Evolutionary conservation across 441 rosid species (phyloP).

Genomic region (Viola pubescens): DNA sequence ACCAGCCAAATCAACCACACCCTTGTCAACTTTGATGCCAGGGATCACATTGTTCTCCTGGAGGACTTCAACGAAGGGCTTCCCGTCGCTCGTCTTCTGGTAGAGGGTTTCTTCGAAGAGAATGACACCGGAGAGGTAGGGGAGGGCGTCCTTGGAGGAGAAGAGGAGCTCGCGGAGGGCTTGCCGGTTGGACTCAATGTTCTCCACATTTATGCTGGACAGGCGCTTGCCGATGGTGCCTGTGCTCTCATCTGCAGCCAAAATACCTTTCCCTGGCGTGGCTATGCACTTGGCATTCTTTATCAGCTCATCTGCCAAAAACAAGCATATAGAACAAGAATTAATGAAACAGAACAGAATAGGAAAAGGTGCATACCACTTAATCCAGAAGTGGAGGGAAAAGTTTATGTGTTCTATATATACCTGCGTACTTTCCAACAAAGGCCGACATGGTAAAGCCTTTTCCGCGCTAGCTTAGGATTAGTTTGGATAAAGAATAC

Average conservation of each 20-base stretch:
- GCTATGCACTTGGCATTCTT: conserved; percentile 88
- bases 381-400: neutral
- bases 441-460: conserved; percentile 66
- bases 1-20: conserved; percentile 74
- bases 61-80: conserved; percentile 76
- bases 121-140: conserved; percentile 81
- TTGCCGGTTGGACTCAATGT: conserved; percentile 87
- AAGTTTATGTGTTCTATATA: neutral
- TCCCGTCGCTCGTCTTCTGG: conserved; percentile 68
- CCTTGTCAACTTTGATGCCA: conserved; percentile 94
- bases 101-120: conserved; percentile 92
- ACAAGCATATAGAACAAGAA: neutral
- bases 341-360: neutral
- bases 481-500: conserved; percentile 16
- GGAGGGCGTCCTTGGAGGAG: conserved; percentile 56
- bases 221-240: conserved; percentile 97
- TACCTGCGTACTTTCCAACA: conserved; percentile 82
- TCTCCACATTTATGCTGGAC: conserved; percentile 78
- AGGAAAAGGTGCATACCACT: neutral
- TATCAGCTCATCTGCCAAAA: conserved; percentile 71
- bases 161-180: conserved; percentile 90
- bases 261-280: conserved; percentile 84
- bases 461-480: conserved; percentile 4
- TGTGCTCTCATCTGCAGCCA: conserved; percentile 96
- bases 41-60: conserved; percentile 58